Conservation (phyloP, 2,329 filamentous ascomycete genomes). For the Fusarium avenaceum region DNA sequence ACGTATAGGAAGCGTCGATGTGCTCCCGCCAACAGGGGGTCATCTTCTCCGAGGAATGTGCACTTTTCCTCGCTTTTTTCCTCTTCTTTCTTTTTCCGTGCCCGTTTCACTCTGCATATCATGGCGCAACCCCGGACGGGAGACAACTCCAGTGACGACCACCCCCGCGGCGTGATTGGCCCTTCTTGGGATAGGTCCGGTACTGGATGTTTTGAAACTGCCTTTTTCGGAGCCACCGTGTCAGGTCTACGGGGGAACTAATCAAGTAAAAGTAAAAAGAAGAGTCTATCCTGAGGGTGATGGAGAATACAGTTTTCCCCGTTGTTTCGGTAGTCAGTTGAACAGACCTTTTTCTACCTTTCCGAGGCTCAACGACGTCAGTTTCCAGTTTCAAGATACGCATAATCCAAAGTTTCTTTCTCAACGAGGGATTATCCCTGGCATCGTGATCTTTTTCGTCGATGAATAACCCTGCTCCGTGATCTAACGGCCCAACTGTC, state of each 20-base stretch:
- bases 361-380: neutral
- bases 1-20: conserved; percentile 42
- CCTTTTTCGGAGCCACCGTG: conserved; percentile 16
- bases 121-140: neutral
- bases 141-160: neutral
- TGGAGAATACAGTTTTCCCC: neutral
- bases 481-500: conserved; percentile 20
- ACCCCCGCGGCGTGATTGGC: conserved; percentile 11
- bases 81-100: neutral
- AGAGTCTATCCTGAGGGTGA: neutral
- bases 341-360: neutral
- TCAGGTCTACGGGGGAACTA: conserved; percentile 25
- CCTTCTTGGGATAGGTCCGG: conserved; percentile 1
- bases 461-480: neutral
- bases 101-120: conserved; percentile 29
- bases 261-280: neutral
- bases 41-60: conserved; percentile 6
- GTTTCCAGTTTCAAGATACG: neutral
- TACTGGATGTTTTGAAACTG: conserved; percentile 33
- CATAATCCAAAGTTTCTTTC: conserved; percentile 1
- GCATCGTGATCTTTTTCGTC: neutral
- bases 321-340: conserved; percentile 14
- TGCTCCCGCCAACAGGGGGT: conserved; percentile 30
- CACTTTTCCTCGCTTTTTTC: neutral
- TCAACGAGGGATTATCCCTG: neutral